Evolutionary conservation across 2,329 filamentous ascomycete genomes (phyloP), one percentile per base, ranked within the genome.

Genomic region (Penicillium decumbens): DNA sequence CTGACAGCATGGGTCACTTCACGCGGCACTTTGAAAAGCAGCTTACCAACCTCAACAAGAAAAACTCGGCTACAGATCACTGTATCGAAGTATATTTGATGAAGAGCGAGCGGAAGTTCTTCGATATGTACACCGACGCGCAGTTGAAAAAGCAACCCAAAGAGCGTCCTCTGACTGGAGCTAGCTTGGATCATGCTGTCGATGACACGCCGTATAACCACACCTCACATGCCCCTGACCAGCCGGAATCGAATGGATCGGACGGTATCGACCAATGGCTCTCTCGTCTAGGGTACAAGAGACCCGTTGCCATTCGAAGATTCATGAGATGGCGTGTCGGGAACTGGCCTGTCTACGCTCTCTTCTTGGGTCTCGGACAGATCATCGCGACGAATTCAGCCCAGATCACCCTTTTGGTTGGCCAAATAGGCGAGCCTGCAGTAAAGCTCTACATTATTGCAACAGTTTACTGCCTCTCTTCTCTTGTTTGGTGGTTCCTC

Each of bases 101-200:
- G 54, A 81, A 80, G 63, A 82, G 80, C 33, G 82, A 87, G 65
- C 84, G 84, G 68, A 75, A 82, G 53, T 87, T 83, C 82, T 85
- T 83, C 58, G 72, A 75, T 49, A 71, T 75, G 24, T 79, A 82
- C 62, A 74, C 80, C 43, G 73, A 80, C 50, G 80, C 78, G 35
- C 80, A 79, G 66, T 75, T 84, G 54, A 79, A 78, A 48, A 72
- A 72, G 20, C 72, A 71, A 23, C 69, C 64, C 51, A 67, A 63
- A 40, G 33, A 20, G 33, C 33, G 33, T 20, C 33, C 33, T 15
- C 8, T 37, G 15, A 23, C 18, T 37, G 33, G 9, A 20, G 8
- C 15, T 37, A 8, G 18, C 4, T 20, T 37, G 18, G 12, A 37
- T 12, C 33, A 37, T 20, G 3, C 15, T 12, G 8, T 37, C 23